These are phyloP conservation scores for Singerocomus rubriflavus DNA, from an alignment of 1,284 basidiomycete genomes.

Conservation along the genomic window DNA sequence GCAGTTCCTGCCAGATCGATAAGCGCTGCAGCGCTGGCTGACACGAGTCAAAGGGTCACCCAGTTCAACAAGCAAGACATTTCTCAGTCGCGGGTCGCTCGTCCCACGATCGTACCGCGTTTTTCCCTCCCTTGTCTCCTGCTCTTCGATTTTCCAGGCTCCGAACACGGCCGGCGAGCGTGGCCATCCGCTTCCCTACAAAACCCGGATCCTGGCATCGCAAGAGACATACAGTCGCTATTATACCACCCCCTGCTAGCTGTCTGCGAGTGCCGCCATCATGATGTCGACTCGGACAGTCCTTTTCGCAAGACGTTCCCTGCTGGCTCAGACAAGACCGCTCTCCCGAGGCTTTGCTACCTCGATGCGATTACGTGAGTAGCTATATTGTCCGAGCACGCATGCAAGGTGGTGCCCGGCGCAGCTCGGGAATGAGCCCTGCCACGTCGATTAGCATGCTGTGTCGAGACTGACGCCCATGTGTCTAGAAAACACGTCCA, in stretches of 20 bases:
- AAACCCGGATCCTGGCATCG: slow-evolving; percentile 12
- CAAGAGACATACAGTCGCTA: slow-evolving; percentile 1
- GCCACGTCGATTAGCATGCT: too few relatives aligned
- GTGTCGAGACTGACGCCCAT: slow-evolving; percentile 7
- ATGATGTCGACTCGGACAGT: slow-evolving; percentile 23
- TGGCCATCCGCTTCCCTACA: slow-evolving; percentile 18
- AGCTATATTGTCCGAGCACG: not conserved
- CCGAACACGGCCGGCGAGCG: slow-evolving; percentile 23
- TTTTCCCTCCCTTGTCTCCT: slow-evolving; percentile 15
- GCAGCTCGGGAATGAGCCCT: not conserved
- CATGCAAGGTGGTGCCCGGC: not conserved
- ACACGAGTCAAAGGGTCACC: not conserved
- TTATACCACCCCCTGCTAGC: slow-evolving; percentile 16
- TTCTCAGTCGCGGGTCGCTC: not conserved
- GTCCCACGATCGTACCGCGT: slow-evolving; percentile 27
- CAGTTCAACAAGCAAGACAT: too few relatives aligned
- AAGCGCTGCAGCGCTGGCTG: not conserved
- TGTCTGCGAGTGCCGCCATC: slow-evolving; percentile 1
- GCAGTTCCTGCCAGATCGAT: not conserved
- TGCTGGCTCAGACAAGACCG: slow-evolving; percentile 23
- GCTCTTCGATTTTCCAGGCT: slow-evolving; percentile 3
- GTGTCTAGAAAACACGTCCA: slow-evolving; percentile 34
- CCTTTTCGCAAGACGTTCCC: slow-evolving; percentile 26
- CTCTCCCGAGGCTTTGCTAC: slow-evolving; percentile 29
- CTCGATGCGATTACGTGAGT: slow-evolving; percentile 32